phyloP scores from a whole-genome alignment of 2,329 filamentous ascomycete genomes.

The Trichoderma sp. region DNA sequence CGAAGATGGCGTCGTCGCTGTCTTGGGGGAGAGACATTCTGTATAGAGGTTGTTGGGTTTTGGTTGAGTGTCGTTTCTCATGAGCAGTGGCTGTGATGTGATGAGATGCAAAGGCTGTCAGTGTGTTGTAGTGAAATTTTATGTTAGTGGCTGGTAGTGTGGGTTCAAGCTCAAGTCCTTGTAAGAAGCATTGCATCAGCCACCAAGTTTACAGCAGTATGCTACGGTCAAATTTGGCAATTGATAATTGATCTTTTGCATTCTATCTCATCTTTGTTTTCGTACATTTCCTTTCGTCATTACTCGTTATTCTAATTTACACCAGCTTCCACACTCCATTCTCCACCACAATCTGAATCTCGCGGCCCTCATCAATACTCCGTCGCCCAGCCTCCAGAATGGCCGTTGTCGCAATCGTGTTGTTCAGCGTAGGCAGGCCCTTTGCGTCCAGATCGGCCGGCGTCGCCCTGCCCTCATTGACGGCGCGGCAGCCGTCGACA shows the following conservation, averaged over 20 bases:
- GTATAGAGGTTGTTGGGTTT: background rate
- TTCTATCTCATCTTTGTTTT: background rate
- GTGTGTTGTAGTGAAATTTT: background rate
- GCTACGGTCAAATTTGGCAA: background rate
- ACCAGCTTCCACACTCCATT: conserved; percentile 68
- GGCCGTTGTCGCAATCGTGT: conserved; percentile 88
- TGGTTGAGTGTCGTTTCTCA: background rate
- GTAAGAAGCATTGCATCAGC: background rate
- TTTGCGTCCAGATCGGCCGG: conserved; percentile 77
- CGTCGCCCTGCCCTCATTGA: conserved; percentile 73
- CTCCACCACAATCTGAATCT: conserved; percentile 71
- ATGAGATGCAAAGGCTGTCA: background rate
- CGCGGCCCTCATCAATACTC: conserved; percentile 79
- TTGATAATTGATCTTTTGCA: background rate
- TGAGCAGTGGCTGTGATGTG: background rate
- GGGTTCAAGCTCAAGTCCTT: background rate
- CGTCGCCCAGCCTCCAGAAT: conserved; percentile 85
- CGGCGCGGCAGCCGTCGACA: conserved; percentile 77
- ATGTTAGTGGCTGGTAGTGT: background rate
- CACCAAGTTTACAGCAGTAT: background rate
- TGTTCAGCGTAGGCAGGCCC: conserved; percentile 79
- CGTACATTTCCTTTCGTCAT: conserved; percentile 1
- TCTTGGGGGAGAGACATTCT: background rate
- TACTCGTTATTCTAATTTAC: conserved; percentile 34
- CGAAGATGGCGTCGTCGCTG: conserved; percentile 46